Evolutionary conservation across 768 basidiomycete species (phyloP).

Genomic region (Saitozyma podzolica): DNA sequence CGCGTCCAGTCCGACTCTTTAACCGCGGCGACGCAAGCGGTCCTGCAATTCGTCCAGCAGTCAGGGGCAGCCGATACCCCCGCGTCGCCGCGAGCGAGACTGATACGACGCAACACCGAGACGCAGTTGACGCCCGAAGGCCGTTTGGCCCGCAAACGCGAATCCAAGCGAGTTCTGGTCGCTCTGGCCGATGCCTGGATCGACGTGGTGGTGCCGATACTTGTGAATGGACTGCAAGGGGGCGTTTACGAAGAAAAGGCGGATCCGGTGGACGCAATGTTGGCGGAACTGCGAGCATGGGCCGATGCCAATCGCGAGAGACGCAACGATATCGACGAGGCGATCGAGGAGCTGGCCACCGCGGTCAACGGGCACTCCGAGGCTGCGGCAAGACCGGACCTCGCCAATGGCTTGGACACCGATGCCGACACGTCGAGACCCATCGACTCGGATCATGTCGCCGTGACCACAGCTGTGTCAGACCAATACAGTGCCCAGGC

Average conservation of each 20-base stretch:
- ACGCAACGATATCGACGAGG: not conserved
- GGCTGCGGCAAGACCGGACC: no score
- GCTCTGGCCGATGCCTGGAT: slow-evolving; percentile 26
- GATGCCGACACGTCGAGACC: no score
- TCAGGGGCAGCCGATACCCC: slow-evolving; percentile 17
- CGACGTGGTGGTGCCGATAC: not conserved
- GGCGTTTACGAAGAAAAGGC: not conserved
- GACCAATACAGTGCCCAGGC: no score
- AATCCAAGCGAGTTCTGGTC: slow-evolving; percentile 25
- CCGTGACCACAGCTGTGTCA: no score
- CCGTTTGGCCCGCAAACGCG: slow-evolving; percentile 22
- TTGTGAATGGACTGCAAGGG: not conserved
- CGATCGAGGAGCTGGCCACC: not conserved
- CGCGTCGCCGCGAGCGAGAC: slow-evolving; percentile 34
- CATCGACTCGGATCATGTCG: no score
- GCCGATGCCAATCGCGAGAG: no score
- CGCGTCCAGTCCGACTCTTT: slow-evolving; percentile 19
- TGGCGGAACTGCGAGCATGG: no score
- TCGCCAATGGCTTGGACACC: no score
- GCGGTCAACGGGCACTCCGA: not conserved
- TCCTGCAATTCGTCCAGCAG: slow-evolving; percentile 11
- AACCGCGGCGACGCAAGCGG: not conserved
- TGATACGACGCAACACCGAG: slow-evolving; percentile 39
- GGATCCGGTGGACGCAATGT: no score
- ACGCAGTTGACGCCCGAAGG: slow-evolving; percentile 31